Percentiles rank a stretch among this genome's conserved stretches.
These are phyloP conservation scores for Typha latifolia DNA, from an alignment of 176 grass and related monocot species.

Conservation along the genomic window DNA sequence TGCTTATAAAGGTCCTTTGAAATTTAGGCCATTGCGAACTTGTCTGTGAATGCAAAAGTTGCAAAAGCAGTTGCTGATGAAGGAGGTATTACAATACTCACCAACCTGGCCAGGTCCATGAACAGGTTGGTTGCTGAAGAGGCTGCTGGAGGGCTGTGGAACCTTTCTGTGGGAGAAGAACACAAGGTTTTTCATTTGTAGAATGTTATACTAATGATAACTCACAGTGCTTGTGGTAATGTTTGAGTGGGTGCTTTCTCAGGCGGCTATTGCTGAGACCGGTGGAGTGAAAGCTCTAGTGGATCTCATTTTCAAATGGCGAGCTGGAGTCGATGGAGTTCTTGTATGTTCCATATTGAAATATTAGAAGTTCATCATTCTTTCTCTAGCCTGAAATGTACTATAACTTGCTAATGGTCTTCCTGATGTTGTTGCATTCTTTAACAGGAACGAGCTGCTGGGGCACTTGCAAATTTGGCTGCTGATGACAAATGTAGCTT, in stretches of 20 bases:
- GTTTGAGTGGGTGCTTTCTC: slow-evolving; percentile 27
- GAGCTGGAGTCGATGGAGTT: slow-evolving; percentile 83
- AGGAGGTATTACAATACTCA: slow-evolving; percentile 80
- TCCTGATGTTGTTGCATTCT: slow-evolving; percentile 18
- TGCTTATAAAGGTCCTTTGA: slow-evolving; percentile 7
- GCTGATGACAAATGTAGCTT: slow-evolving; percentile 98
- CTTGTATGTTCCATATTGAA: slow-evolving; percentile 51
- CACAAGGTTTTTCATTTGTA: slow-evolving; percentile 73
- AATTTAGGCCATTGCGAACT: slow-evolving; percentile 83
- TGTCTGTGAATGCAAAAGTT: slow-evolving; percentile 86
- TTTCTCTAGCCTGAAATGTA: slow-evolving; percentile 3
- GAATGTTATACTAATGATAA: slow-evolving; percentile 1
- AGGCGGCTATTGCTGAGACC: slow-evolving; percentile 74
- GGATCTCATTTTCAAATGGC: slow-evolving; percentile 91
- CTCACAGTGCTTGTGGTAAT: slow-evolving; percentile 11
- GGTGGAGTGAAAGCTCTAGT: slow-evolving; percentile 91
- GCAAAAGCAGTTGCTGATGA: slow-evolving; percentile 94
- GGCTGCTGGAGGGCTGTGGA: slow-evolving; percentile 98
- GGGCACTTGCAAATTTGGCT: slow-evolving; percentile 93
- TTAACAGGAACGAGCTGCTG: slow-evolving; percentile 88
- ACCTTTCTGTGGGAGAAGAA: slow-evolving; percentile 95
- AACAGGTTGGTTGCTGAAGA: slow-evolving; percentile 96
- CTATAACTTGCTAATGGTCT: slow-evolving; percentile 10
- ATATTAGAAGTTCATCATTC: slow-evolving; percentile 4
- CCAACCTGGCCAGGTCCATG: slow-evolving; percentile 69